These are phyloP conservation scores for Zalaria sp. DNA, from an alignment of 2,329 filamentous ascomycete species.

Conservation along the genomic window DNA sequence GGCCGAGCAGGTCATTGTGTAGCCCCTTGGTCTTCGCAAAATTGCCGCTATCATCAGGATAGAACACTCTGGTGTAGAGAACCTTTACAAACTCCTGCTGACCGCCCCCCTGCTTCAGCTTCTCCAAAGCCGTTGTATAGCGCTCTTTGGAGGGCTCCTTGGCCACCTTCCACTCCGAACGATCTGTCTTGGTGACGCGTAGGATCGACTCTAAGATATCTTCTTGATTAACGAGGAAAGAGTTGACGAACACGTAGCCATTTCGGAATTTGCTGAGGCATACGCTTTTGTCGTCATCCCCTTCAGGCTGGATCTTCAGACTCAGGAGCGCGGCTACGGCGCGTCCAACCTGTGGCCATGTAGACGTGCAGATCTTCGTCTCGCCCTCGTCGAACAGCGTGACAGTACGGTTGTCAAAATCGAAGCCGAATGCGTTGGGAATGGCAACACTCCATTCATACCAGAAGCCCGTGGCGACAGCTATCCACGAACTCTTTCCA, in stretches of 20 bases:
- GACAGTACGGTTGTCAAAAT: conserved; percentile 11
- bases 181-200: conserved; percentile 18
- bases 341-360: conserved; percentile 17
- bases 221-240: conserved; percentile 21
- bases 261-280: conserved; percentile 17
- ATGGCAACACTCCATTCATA: conserved; percentile 14
- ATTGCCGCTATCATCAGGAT: conserved; percentile 12
- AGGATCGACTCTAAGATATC: conserved; percentile 22
- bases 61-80: conserved; percentile 43
- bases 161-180: conserved; percentile 21
- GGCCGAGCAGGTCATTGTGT: conserved; percentile 9
- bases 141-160: conserved; percentile 23
- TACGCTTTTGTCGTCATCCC: conserved; percentile 7
- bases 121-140: conserved; percentile 31
- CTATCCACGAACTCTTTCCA: conserved; percentile 14
- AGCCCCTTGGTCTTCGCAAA: conserved; percentile 19
- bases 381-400: conserved; percentile 14
- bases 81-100: conserved; percentile 30
- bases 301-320: conserved; percentile 13
- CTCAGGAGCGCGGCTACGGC: conserved; percentile 19
- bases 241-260: conserved; percentile 20
- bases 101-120: conserved; percentile 28
- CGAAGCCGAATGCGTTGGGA: conserved; percentile 14
- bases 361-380: conserved; percentile 18
- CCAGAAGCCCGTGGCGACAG: conserved; percentile 18